Percentiles rank a stretch among this genome's conserved stretches.
These are phyloP conservation scores for Carex kokanica DNA, from an alignment of 176 grass and related monocot genomes.

Conservation along the genomic window DNA sequence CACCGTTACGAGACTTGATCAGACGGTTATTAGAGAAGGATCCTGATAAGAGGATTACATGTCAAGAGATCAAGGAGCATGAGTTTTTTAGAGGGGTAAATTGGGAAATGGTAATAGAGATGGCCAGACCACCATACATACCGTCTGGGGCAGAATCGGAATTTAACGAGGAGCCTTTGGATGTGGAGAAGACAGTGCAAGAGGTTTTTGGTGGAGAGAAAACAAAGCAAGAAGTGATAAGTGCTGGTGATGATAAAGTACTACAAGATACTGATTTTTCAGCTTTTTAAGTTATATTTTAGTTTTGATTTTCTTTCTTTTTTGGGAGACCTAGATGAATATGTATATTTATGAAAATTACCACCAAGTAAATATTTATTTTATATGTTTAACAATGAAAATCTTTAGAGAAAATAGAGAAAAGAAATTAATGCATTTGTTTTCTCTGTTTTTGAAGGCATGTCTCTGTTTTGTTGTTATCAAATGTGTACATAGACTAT, in stretches of 20 bases:
- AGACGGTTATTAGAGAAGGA: conserved; percentile 81
- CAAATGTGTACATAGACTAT: background rate
- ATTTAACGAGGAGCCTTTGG: conserved; percentile 29
- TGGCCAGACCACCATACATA: conserved; percentile 83
- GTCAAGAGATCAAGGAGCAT: conserved; percentile 62
- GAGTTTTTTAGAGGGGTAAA: conserved; percentile 72
- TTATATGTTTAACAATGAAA: conserved; percentile 11
- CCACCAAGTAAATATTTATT: background rate
- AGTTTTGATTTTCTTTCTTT: background rate
- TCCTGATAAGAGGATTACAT: conserved; percentile 58
- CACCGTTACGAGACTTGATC: conserved; percentile 72
- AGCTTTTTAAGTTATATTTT: conserved; percentile 16
- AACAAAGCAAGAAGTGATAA: background rate
- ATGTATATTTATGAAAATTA: background rate
- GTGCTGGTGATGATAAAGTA: conserved; percentile 15
- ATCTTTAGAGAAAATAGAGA: background rate
- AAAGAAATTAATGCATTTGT: conserved; percentile 10
- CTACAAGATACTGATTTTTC: conserved; percentile 21
- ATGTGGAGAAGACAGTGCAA: conserved; percentile 81
- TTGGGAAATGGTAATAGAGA: conserved; percentile 64
- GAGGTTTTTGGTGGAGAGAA: conserved; percentile 47
- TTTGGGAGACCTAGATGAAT: background rate
- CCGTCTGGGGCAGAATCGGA: conserved; percentile 29
- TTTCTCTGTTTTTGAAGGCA: background rate
- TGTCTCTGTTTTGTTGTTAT: background rate